phyloP scores from a whole-genome alignment of 441 rosid species.

The Daphne laureola region DNA sequence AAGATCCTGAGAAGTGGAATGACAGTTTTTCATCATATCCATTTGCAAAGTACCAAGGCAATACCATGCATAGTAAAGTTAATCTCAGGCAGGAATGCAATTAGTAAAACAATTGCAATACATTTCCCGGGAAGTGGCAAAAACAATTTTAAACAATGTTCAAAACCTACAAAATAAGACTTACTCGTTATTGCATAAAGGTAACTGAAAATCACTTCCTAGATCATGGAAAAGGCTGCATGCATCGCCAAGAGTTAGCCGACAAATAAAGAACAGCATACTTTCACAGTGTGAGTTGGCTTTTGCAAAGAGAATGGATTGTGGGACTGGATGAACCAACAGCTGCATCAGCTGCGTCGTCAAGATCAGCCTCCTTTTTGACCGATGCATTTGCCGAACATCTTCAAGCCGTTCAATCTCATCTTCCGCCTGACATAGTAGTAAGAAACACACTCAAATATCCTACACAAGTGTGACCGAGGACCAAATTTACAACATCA shows the following conservation, averaged over 20 bases:
- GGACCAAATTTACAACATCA: constrained; percentile 3
- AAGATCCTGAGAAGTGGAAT: constrained; percentile 20
- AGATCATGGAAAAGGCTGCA: constrained; percentile 31
- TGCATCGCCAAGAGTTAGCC: constrained; percentile 55
- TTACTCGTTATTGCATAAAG: constrained; percentile 31
- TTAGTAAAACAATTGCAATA: too few relatives aligned
- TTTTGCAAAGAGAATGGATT: constrained; percentile 25
- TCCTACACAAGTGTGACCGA: not conserved
- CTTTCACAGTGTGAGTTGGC: constrained; percentile 21
- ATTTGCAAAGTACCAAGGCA: not conserved
- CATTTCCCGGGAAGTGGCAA: too few relatives aligned
- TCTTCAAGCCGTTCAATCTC: constrained; percentile 35
- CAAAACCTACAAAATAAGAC: constrained; percentile 16
- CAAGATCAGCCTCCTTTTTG: constrained; percentile 65
- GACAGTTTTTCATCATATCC: constrained; percentile 1
- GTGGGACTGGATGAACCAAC: constrained; percentile 39
- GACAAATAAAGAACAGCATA: constrained; percentile 28
- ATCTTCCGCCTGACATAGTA: constrained; percentile 45
- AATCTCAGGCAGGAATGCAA: not conserved
- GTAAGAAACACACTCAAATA: constrained; percentile 8
- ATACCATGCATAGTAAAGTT: not conserved
- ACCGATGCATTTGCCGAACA: constrained; percentile 28
- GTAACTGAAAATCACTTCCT: constrained; percentile 18
- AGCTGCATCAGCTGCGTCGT: constrained; percentile 72
- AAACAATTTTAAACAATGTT: not conserved